Conservation (phyloP, 176 grass and related monocot species). For the Hyparrhenia diplandra region DNA sequence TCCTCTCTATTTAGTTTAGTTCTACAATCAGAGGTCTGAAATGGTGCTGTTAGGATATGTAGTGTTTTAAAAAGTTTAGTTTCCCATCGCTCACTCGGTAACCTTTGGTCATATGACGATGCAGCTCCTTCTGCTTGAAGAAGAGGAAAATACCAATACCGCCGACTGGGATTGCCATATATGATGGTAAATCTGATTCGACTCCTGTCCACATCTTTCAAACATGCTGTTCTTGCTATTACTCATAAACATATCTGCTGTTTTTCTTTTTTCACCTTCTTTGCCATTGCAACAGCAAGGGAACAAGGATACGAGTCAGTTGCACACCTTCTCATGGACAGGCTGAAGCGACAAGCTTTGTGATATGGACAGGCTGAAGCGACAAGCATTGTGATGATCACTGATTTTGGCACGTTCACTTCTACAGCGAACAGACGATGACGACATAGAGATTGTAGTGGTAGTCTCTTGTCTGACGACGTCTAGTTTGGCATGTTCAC, state of each 20-base stretch:
- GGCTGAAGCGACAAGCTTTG: constrained; percentile 58
- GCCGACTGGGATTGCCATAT: constrained; percentile 90
- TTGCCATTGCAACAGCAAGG: constrained; percentile 39
- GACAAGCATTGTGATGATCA: constrained; percentile 20
- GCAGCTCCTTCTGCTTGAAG: constrained; percentile 81
- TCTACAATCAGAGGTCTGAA: neutral
- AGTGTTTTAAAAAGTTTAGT: neutral
- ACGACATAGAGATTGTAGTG: neutral
- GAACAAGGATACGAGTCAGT: constrained; percentile 73
- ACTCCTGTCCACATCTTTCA: neutral
- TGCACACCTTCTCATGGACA: constrained; percentile 87
- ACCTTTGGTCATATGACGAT: neutral
- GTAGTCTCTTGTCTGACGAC: neutral
- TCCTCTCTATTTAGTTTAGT: neutral
- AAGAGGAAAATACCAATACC: constrained; percentile 68
- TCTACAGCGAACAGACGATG: neutral
- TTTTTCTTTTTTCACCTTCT: too few relatives aligned
- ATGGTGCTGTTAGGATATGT: neutral
- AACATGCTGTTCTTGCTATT: neutral
- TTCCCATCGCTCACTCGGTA: neutral
- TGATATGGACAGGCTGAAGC: too few relatives aligned
- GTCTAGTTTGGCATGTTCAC: neutral
- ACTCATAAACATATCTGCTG: too few relatives aligned
- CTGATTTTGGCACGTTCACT: neutral
- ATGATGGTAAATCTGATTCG: constrained; percentile 39